A percentile compares a stretch with the other conserved stretches of the same genome.
Evolutionary conservation across 2,329 filamentous ascomycete genomes (phyloP).

Genomic region (Penicillium sclerotiorum): DNA sequence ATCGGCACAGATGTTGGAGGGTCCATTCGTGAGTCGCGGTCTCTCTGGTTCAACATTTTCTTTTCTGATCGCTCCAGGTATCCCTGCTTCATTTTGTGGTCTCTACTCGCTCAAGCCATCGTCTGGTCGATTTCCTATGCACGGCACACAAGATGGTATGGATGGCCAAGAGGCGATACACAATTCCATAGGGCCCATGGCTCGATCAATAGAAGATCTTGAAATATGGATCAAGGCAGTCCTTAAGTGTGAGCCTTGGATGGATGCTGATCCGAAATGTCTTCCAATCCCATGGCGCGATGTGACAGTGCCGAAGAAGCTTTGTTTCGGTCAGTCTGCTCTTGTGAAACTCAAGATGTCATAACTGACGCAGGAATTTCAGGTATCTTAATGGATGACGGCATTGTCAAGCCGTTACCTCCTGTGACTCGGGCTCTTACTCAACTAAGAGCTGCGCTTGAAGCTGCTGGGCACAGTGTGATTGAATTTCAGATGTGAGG

Average conservation of each 20-base stretch:
- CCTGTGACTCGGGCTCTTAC: no score
- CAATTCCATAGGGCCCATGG: slow-evolving; percentile 5
- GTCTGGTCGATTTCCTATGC: slow-evolving; percentile 1
- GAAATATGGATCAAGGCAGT: slow-evolving; percentile 2
- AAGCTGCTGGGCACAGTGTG: no score
- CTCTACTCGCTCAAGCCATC: slow-evolving; percentile 71
- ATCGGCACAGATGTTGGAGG: slow-evolving; percentile 69
- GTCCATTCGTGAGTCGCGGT: no score
- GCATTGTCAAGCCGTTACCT: no score
- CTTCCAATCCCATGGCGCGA: slow-evolving; percentile 3
- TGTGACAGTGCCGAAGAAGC: no score
- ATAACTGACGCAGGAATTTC: no score
- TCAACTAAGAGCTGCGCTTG: no score
- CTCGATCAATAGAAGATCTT: background rate
- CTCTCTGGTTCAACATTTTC: no score
- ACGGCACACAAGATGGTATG: background rate
- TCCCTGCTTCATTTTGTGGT: slow-evolving; percentile 71
- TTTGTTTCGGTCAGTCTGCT: no score
- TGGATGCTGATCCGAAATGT: slow-evolving; percentile 1
- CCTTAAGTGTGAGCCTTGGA: background rate
- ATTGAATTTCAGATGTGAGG: no score
- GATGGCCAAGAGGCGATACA: slow-evolving; percentile 5
- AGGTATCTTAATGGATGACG: no score
- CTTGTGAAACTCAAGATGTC: no score
- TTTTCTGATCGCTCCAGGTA: slow-evolving; percentile 21